phyloP scores from a whole-genome alignment of 495 filamentous ascomycete genomes.

The Margaritispora aquatica region DNA sequence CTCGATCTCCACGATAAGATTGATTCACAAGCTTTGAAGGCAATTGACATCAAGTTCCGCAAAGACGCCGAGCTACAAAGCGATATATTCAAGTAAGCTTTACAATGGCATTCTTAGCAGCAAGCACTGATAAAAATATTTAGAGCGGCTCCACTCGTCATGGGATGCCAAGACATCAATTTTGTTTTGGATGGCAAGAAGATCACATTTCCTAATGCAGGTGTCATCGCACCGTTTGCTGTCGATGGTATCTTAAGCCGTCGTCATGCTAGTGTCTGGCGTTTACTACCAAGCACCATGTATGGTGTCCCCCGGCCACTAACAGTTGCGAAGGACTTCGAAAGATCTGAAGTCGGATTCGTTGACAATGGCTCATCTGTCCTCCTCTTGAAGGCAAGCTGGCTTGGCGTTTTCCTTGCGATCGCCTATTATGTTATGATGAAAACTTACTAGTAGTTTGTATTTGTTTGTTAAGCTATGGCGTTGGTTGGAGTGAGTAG shows the following conservation, averaged over 20 bases:
- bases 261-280: constrained; percentile 7
- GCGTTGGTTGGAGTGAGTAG: too few relatives aligned
- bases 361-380: too few relatives aligned
- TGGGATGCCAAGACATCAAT: constrained; percentile 11
- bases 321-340: background rate
- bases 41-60: background rate
- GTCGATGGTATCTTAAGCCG: background rate
- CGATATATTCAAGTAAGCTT: constrained; percentile 18
- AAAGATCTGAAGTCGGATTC: too few relatives aligned
- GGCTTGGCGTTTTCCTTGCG: too few relatives aligned
- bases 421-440: too few relatives aligned
- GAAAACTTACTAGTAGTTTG: too few relatives aligned
- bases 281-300: constrained; percentile 8
- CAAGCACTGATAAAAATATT: background rate
- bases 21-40: constrained; percentile 1
- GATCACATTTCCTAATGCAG: background rate
- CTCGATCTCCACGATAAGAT: constrained; percentile 11
- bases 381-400: too few relatives aligned
- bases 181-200: constrained; percentile 4
- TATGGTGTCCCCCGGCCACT: constrained; percentile 7
- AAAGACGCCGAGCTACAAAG: constrained; percentile 5
- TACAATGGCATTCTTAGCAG: background rate
- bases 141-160: constrained; percentile 12
- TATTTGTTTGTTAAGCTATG: too few relatives aligned
- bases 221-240: background rate